These are phyloP conservation scores for Aplosporella prunicola DNA, from an alignment of 2,329 filamentous ascomycete species.

Conservation along the genomic window DNA sequence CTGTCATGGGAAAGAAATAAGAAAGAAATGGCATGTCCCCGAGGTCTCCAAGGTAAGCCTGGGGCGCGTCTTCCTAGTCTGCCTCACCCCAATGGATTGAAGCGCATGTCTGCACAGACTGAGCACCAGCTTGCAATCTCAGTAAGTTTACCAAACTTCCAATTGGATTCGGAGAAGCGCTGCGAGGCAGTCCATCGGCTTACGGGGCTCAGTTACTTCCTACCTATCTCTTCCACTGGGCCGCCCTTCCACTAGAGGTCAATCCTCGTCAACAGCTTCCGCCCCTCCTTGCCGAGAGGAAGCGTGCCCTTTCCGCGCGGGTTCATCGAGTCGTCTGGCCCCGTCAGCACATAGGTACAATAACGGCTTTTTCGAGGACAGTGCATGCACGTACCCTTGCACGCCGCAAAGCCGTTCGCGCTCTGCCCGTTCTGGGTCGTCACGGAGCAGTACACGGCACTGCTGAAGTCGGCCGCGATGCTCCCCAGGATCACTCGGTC, in stretches of 20 bases:
- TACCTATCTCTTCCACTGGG: no score
- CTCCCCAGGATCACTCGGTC: constrained; percentile 25
- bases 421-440: neutral
- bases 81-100: no score
- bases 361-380: neutral
- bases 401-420: neutral
- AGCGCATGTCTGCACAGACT: no score
- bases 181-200: no score
- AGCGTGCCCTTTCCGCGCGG: constrained; percentile 4
- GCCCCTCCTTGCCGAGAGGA: neutral
- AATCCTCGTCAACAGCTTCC: neutral
- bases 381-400: neutral
- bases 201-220: no score
- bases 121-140: no score
- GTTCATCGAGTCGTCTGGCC: neutral
- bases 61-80: no score
- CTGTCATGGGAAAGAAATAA: no score
- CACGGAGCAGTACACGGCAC: constrained; percentile 20
- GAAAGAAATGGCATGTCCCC: no score
- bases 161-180: no score
- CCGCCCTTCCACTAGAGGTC: neutral
- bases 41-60: no score
- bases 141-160: no score
- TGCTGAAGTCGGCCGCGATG: constrained; percentile 19
- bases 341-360: neutral